Evolutionary conservation across 371 early-diverging fungal genomes (phyloP), one percentile per base, ranked within the genome.

Genomic region (Rhizomucor pusillus): DNA sequence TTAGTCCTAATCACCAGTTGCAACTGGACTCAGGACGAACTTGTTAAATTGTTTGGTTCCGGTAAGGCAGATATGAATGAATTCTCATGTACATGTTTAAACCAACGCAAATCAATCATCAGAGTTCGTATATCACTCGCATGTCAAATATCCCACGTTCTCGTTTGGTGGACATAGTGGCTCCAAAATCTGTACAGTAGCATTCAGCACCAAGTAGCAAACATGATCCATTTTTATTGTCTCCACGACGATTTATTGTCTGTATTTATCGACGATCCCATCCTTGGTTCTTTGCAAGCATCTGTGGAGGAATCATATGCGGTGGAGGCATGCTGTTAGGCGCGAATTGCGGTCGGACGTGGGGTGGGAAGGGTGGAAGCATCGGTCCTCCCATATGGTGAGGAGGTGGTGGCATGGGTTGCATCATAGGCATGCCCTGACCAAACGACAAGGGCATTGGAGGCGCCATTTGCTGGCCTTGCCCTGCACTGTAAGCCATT

Each of bases 21-120:
- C 67, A 95, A 95, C 55, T 95, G 94, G 94, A 93, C 94, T 2
- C 85, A 86, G 55, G 82, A 88, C 14, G 95, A 95, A 71, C 69
- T 95, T 56, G 71, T 84, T 5, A 70, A 71, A 18, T 63, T 77
- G 23, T 92, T 93, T 57, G 57, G 74, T 23, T 64, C 69, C 36
- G 61, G 84, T 85, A 75, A 61, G 81, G 18, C 18, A 13, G 11
- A 3, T n/a, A 53, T 13, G 16, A 2, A 4, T 36, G 19, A 43
- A 29, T 53, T 43, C 33, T 16, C n/a, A 49, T 22, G 7, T 49
- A 3, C 7, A n/a, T 19, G 18, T 12, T 47, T 16, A 37, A 12
- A 41, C 35, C 14, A n/a, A 11, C 47, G 33, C 35, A 50, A 18
- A 10, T 43, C 14, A 44, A 40, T 44, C 36, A 52, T 54, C 22